Base-by-base conservation (phyloP, 768 basidiomycete genomes). In the Mycena latifolia region DNA sequence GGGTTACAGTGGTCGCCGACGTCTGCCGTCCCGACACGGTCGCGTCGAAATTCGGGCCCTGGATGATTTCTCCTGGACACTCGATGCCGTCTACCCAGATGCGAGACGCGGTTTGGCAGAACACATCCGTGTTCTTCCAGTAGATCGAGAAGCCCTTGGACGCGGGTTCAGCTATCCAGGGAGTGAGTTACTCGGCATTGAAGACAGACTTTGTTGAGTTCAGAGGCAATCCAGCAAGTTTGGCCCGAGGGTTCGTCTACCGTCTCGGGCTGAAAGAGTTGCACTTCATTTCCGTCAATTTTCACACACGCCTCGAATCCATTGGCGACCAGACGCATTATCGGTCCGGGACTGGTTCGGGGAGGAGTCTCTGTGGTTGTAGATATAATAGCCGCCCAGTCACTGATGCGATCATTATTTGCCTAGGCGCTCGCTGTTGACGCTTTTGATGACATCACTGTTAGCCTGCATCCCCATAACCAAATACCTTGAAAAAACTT, bases 61-160 rank as follows among this genome's bases (percentile, higher is more conserved):
- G 25, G 12, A 65, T 39, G 11, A 69, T 69, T 48, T 69, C 67
- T 3, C 67, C 67, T 14, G 67, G 25, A 33, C 63, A 65, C 28
- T 69, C 67, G 31, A 69, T 53, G 7, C 67, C 67, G 25, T 69
- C 67, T 4, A 69, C 63, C 55, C 60, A 65, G 14, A 69, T 56
- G 2, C 67, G 63, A 12, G 47, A 37, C 41, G 46, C 67, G 9
- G 67, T 65, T 28, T 65, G 63, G 27, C 63, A 65, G 39, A 65
- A 69, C 1, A 69, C 67, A 35, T 69, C 67, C 8, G 59, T 65
- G 33, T 69, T 69, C 28, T 48, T 60, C 63, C 67, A 69, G 27
- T 65, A 63, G 10, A 69, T 53, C 8, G 63, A 53, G 24, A 69
- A 69, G 15, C 60, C 67, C 67, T 69, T 58, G 15, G 25, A 20